Evolutionary conservation across 805 yeast genomes (phyloP).

Genomic region (Cyberlindnera maritima): DNA sequence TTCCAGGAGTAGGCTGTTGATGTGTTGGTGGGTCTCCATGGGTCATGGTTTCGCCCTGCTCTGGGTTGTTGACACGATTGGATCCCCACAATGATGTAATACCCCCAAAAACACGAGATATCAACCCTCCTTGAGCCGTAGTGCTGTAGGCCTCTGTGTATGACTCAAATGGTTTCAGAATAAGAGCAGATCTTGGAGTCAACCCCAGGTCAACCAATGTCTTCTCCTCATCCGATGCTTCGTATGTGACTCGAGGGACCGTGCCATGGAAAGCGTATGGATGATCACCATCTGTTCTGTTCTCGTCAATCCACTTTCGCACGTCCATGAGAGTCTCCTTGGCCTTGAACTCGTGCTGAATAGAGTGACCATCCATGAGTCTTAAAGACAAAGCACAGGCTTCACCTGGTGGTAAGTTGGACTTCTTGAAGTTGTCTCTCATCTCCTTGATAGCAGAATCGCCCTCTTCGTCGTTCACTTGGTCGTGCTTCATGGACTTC

Average conservation of each 20-base stretch:
- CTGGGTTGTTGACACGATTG: constrained; percentile 2
- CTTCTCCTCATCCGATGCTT: constrained; percentile 57
- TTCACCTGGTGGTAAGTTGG: background rate
- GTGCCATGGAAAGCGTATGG: constrained; percentile 47
- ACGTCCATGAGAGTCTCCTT: constrained; percentile 51
- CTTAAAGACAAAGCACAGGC: constrained; percentile 53
- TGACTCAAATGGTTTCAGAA: constrained; percentile 57
- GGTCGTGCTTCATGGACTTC: constrained; percentile 17
- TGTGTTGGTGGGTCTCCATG: background rate
- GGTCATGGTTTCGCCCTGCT: background rate
- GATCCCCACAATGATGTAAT: constrained; percentile 29
- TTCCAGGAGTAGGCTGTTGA: constrained; percentile 2
- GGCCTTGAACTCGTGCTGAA: constrained; percentile 49
- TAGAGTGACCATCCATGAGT: constrained; percentile 61
- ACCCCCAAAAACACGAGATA: constrained; percentile 33
- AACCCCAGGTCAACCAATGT: constrained; percentile 54
- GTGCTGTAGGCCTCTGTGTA: constrained; percentile 29
- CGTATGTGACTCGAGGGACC: constrained; percentile 61
- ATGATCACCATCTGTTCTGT: constrained; percentile 45
- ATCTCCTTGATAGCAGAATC: constrained; percentile 23
- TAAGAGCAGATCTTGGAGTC: constrained; percentile 70
- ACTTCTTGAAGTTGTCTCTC: constrained; percentile 22
- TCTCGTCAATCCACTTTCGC: constrained; percentile 55
- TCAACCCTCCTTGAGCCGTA: constrained; percentile 23
- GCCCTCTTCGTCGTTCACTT: constrained; percentile 30